Percentiles rank a stretch among this genome's conserved stretches.
phyloP scores from a whole-genome alignment of 352 stramenopile genomes.

The Thraustochytrium striatum region DNA sequence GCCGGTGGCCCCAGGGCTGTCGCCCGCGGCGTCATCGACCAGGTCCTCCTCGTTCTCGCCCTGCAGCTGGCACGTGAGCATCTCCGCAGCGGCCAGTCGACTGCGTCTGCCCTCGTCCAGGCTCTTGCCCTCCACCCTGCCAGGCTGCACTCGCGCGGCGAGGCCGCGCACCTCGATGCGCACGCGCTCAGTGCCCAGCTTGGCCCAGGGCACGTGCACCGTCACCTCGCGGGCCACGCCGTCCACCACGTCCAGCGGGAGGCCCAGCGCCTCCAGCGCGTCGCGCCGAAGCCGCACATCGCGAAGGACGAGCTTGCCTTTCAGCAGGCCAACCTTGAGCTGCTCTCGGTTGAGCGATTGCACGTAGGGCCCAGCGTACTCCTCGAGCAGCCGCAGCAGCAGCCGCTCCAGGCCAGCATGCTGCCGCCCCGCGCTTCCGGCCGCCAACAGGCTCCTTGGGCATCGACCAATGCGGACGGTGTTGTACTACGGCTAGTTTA shows the following conservation, averaged over 20 bases:
- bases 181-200: conserved; percentile 13
- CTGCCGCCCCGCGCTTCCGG: too few relatives aligned
- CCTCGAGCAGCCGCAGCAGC: conserved; percentile 22
- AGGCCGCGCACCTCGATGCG: not conserved
- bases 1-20: not conserved
- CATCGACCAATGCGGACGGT: too few relatives aligned
- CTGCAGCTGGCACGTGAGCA: not conserved
- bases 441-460: too few relatives aligned
- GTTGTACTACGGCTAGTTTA: too few relatives aligned
- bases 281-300: not conserved
- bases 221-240: not conserved
- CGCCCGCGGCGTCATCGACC: not conserved
- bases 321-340: conserved; percentile 38
- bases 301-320: not conserved
- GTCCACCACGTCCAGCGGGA: not conserved
- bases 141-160: not conserved
- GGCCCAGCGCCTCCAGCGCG: not conserved
- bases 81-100: not conserved
- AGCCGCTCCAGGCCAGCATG: conserved; percentile 21
- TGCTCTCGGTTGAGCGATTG: conserved; percentile 33
- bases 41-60: not conserved
- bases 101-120: not conserved
- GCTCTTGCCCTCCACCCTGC: not conserved
- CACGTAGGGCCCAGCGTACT: conserved; percentile 37
- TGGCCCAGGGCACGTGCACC: conserved; percentile 18